These are phyloP conservation scores for Omphalea diandra DNA, from an alignment of 441 rosid species.

Conservation along the genomic window DNA sequence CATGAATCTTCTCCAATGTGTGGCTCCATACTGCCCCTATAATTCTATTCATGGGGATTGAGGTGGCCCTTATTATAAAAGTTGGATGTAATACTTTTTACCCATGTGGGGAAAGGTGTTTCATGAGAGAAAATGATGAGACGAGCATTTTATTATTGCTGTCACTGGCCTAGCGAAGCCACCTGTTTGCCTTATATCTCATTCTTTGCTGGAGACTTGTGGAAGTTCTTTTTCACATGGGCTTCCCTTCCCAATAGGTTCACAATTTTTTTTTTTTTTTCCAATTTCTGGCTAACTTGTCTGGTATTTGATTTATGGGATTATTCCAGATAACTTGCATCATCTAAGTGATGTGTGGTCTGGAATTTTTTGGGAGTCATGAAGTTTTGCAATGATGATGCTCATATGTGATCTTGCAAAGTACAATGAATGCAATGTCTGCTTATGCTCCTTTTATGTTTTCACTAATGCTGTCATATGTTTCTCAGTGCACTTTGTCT, in stretches of 20 bases:
- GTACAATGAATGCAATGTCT: background rate
- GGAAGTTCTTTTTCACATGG: conserved; percentile 1
- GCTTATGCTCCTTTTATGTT: background rate
- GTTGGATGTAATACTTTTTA: conserved; percentile 11
- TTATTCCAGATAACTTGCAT: background rate
- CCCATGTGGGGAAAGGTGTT: conserved; percentile 17
- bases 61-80: background rate
- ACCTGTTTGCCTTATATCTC: conserved; percentile 6
- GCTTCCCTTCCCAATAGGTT: background rate
- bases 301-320: background rate
- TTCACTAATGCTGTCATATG: background rate
- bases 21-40: background rate
- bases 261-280: background rate
- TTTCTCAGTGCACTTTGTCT: background rate
- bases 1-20: background rate
- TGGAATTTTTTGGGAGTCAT: background rate
- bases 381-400: conserved; percentile 1
- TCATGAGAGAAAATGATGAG: no score
- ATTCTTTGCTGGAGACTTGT: conserved; percentile 2
- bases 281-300: background rate
- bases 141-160: conserved; percentile 15
- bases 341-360: background rate
- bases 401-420: background rate
- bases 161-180: conserved; percentile 3
- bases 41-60: background rate